phyloP scores from a whole-genome alignment of 2,329 filamentous ascomycete species.

The Botrytis tulipae region DNA sequence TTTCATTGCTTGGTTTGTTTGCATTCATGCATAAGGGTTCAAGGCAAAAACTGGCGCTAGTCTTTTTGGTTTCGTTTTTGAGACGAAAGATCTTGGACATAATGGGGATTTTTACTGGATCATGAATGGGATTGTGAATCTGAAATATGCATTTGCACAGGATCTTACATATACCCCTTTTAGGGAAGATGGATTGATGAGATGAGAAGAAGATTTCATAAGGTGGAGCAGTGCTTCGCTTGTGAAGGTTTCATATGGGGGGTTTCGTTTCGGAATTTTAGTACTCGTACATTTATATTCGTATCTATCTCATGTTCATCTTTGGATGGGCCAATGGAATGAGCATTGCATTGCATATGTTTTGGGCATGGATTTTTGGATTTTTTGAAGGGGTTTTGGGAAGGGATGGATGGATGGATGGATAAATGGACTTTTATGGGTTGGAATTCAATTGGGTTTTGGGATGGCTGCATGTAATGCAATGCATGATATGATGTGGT shows the following conservation, averaged over 20 bases:
- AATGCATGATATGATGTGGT: slow-evolving; percentile 3
- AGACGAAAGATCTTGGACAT: not conserved
- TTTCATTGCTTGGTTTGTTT: slow-evolving; percentile 4
- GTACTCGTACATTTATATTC: not conserved
- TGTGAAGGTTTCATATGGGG: not conserved
- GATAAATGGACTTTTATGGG: not conserved
- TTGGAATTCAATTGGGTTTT: not conserved
- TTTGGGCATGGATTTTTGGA: slow-evolving; percentile 3
- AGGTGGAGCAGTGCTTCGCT: not conserved
- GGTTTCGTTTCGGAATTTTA: not conserved
- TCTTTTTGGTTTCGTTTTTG: not conserved
- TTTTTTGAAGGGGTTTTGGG: not conserved
- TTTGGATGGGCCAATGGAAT: not conserved
- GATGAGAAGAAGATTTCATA: not conserved
- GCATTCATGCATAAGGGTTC: slow-evolving; percentile 6
- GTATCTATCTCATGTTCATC: not conserved
- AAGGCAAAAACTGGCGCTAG: slow-evolving; percentile 14
- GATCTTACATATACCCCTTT: not conserved
- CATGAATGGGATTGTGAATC: not conserved
- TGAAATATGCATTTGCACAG: not conserved
- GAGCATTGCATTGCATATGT: slow-evolving; percentile 5
- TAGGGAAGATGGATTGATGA: not conserved
- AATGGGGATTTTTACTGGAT: not conserved
- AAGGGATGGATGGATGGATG: not conserved
- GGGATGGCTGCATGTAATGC: not conserved